Evolutionary conservation across 2,329 filamentous ascomycete genomes (phyloP), one percentile per base, ranked within the genome.

Genomic region (Hypoxylon sp.): DNA sequence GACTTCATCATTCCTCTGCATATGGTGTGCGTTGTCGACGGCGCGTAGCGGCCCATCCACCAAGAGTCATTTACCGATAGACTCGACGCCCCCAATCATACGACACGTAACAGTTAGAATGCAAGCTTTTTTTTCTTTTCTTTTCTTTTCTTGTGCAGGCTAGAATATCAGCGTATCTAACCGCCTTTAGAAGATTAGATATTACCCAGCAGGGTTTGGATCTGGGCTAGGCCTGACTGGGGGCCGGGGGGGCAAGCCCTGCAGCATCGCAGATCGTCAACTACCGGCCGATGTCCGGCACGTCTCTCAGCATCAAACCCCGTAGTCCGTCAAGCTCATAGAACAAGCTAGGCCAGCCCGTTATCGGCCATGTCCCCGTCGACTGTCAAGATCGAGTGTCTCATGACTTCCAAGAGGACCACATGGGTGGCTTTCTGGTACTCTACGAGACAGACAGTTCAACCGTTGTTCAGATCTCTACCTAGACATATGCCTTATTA

Each of bases 231-330:
- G 43, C 19, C 32, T 22, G 30, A 51, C 43, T 59, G 32, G 22
- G 51, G 22, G 20, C 8, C 10, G 46, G 41, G 47, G 47, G 53
- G 34, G 57, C n/a, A n/a, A 30, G 20, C 39, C 51, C 20, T 62
- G 61, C 56, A 60, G 62, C 59, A 52, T 59, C 51, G 65, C 39
- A 68, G 65, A 68, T 68, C 62, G 5, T 59, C 62, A 68, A 68
- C 62, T 68, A 68, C 65, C 65, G 64, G 48, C 58, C 58, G 65
- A 64, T 68, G 62, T 61, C 62, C 65, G 65, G 50, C 41, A 62
- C 47, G 13, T 41, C 53, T 55, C 39, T 56, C 19, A 56, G 51
- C 26, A 59, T 32, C 48, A 28, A 63, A 56, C 44, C 51, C 59
- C 46, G 43, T 61, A 51, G 43, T 51, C 56, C 51, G 32, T 43